phyloP scores from a whole-genome alignment of 305 asterid species.

The Solanum hybrid region DNA sequence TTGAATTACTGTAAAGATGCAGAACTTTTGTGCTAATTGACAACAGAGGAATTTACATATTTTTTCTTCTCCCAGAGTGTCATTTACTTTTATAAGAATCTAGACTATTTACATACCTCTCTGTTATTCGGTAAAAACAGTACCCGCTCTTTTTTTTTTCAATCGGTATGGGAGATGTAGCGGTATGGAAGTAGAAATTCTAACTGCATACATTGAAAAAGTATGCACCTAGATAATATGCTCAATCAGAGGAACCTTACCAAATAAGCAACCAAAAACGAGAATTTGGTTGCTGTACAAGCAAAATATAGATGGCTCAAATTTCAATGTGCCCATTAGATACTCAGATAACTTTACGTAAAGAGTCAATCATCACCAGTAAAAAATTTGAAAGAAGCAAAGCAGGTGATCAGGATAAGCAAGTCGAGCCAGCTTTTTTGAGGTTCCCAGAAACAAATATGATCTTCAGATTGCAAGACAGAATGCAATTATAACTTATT shows the following conservation, averaged over 20 bases:
- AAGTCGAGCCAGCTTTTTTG: not conserved
- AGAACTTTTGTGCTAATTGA: not conserved
- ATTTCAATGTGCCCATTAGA: not conserved
- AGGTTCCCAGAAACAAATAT: not conserved
- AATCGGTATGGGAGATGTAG: not conserved
- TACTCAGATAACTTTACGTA: not conserved
- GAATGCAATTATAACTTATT: not conserved
- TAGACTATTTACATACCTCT: not conserved
- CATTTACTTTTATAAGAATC: not conserved
- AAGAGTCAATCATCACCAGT: not conserved
- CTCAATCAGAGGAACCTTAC: not conserved
- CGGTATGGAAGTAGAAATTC: not conserved
- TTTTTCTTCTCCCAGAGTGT: not conserved
- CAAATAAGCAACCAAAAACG: not conserved
- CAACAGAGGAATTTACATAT: not conserved
- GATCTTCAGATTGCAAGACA: not conserved
- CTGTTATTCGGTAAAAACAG: too few species aligned
- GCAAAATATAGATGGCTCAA: not conserved
- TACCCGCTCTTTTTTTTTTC: not conserved
- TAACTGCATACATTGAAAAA: not conserved
- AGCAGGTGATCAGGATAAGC: not conserved
- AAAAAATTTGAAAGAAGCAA: not conserved
- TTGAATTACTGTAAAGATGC: not conserved
- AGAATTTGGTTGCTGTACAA: not conserved
- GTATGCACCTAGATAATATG: not conserved